Evolutionary conservation across 2,329 filamentous ascomycete genomes (phyloP).

Genomic region (Bipolaris victoriae): DNA sequence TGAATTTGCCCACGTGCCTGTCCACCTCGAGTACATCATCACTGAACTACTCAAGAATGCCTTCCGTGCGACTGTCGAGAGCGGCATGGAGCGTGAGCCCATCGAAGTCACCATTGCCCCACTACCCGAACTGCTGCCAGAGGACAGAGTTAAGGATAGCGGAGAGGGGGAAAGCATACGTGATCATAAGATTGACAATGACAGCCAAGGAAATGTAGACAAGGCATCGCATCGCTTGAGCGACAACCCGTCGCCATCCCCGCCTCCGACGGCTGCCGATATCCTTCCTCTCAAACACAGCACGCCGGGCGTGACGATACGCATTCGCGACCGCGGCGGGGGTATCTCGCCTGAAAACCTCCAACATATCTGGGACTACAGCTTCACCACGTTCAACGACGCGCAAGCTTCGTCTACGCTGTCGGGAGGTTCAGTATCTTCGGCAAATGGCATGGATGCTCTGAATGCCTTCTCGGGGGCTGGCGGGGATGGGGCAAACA

Average conservation of each 20-base stretch:
- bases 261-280: conserved; percentile 38
- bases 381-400: conserved; percentile 91
- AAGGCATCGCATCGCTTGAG: conserved; percentile 40
- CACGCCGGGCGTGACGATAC: conserved; percentile 86
- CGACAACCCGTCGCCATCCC: conserved; percentile 25
- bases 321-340: conserved; percentile 93
- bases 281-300: conserved; percentile 57
- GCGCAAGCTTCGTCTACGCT: conserved; percentile 58
- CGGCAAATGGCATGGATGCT: conserved; percentile 61
- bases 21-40: conserved; percentile 96
- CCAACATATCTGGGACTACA: conserved; percentile 93
- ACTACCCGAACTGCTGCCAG: conserved; percentile 57
- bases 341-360: conserved; percentile 86
- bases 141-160: conserved; percentile 24
- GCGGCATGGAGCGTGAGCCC: conserved; percentile 76
- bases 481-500: conserved; percentile 76
- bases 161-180: conserved; percentile 14
- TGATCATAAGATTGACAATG: conserved; percentile 30
- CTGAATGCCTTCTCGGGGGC: conserved; percentile 76
- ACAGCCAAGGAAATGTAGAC: conserved; percentile 42
- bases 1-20: conserved; percentile 91
- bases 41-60: conserved; percentile 97
- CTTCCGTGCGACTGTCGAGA: conserved; percentile 91
- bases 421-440: conserved; percentile 43
- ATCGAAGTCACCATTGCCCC: conserved; percentile 91